Percentiles rank a stretch among this genome's conserved stretches.
These are phyloP conservation scores for Aspergillus ostianus DNA, from an alignment of 495 filamentous ascomycete species.

Conservation along the genomic window DNA sequence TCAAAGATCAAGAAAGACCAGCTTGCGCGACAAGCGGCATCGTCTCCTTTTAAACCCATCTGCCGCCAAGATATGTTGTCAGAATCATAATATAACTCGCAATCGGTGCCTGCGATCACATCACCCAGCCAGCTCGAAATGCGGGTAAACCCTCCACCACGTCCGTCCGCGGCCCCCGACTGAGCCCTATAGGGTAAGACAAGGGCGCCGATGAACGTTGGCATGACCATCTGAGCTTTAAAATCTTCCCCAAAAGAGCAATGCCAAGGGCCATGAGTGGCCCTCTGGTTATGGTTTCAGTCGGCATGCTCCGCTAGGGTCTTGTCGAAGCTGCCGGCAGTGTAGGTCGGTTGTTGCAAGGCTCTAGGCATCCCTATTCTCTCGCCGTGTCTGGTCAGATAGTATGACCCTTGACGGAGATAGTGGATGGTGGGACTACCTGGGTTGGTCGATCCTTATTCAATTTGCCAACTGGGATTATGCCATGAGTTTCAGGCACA, in stretches of 20 bases:
- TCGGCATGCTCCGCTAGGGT: background rate
- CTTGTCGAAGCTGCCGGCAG: constrained; percentile 25
- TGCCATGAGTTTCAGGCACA: no score
- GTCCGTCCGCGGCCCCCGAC: background rate
- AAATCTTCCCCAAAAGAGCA: constrained; percentile 7
- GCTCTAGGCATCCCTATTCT: background rate
- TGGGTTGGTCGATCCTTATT: background rate
- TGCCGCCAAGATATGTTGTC: constrained; percentile 34
- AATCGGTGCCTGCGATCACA: constrained; percentile 38
- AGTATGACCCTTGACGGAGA: no score
- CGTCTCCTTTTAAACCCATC: constrained; percentile 17
- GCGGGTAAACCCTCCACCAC: constrained; percentile 12
- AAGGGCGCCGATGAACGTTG: constrained; percentile 18
- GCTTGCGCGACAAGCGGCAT: background rate
- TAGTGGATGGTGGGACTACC: no score
- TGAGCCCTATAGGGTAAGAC: constrained; percentile 1
- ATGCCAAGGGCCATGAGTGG: constrained; percentile 13
- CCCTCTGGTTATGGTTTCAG: constrained; percentile 10
- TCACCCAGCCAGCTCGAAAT: constrained; percentile 26
- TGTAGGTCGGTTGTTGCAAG: constrained; percentile 28
- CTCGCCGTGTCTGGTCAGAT: no score
- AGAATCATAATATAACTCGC: constrained; percentile 25
- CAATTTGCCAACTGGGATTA: background rate
- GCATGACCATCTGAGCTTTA: constrained; percentile 27
- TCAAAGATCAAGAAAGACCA: background rate